Conservation (phyloP, 2,329 filamentous ascomycete species). For the Elsinoe ampelina region DNA sequence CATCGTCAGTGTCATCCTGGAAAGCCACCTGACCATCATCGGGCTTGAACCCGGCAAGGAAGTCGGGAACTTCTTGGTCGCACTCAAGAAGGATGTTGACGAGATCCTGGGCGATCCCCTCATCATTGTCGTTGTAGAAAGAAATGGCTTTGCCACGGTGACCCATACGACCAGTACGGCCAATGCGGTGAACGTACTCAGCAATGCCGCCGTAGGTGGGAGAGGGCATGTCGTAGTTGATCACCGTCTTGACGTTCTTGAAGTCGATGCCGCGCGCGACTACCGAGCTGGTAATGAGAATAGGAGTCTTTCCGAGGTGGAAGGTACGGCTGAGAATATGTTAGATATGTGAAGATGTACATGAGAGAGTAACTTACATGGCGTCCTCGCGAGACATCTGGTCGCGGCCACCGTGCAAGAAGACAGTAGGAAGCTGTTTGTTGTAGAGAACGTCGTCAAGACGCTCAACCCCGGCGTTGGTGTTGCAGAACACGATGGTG, state of each 20-base stretch:
- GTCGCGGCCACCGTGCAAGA: slow-evolving; percentile 78
- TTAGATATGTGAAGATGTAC: background rate
- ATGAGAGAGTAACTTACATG: slow-evolving; percentile 45
- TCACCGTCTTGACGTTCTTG: slow-evolving; percentile 75
- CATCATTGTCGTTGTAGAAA: slow-evolving; percentile 73
- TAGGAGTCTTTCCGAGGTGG: slow-evolving; percentile 61
- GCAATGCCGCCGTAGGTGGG: slow-evolving; percentile 73
- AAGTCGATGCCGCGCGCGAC: slow-evolving; percentile 85
- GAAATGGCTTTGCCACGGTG: slow-evolving; percentile 78
- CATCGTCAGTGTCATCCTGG: slow-evolving; percentile 45
- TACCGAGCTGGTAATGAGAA: slow-evolving; percentile 79
- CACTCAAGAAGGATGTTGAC: slow-evolving; percentile 76
- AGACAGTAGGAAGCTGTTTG: slow-evolving; percentile 67
- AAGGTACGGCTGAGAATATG: slow-evolving; percentile 54
- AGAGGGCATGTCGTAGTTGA: slow-evolving; percentile 84
- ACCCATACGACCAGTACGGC: slow-evolving; percentile 89
- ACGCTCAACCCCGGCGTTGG: slow-evolving; percentile 66
- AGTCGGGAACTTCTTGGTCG: slow-evolving; percentile 70
- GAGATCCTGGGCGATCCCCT: slow-evolving; percentile 61
- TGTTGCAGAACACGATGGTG: slow-evolving; percentile 86
- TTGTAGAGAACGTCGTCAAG: slow-evolving; percentile 86
- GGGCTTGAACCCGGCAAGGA: slow-evolving; percentile 58
- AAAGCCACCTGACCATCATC: slow-evolving; percentile 44
- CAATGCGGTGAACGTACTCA: slow-evolving; percentile 91
- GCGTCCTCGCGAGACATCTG: slow-evolving; percentile 89